These are phyloP conservation scores for Lodderomyces jiufengensis DNA, from an alignment of 1,139 yeast species.

Conservation along the genomic window DNA sequence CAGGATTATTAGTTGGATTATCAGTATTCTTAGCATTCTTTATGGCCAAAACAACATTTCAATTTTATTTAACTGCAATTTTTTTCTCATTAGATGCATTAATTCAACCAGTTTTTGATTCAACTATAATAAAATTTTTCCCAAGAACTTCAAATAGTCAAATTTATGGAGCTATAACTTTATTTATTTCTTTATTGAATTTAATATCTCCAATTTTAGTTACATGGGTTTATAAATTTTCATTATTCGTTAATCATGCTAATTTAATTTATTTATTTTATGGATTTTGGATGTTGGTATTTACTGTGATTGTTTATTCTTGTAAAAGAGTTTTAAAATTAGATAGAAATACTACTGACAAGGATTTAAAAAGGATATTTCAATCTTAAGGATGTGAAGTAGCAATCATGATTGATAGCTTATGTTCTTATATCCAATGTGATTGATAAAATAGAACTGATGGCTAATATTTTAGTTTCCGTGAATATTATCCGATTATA, in stretches of 20 bases:
- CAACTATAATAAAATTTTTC: slow-evolving; percentile 34
- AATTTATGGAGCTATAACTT: slow-evolving; percentile 9
- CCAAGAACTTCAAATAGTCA: slow-evolving; percentile 28
- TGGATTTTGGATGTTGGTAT: slow-evolving; percentile 5
- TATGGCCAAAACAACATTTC: slow-evolving; percentile 14
- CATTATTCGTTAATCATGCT: slow-evolving; percentile 1
- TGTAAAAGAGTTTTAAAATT: slow-evolving; percentile 5
- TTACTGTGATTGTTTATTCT: slow-evolving; percentile 3
- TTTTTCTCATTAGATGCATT: slow-evolving; percentile 44
- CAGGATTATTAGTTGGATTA: slow-evolving; percentile 5
- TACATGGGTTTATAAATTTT: slow-evolving; percentile 2
- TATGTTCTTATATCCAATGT: too few relatives aligned
- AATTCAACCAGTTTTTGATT: slow-evolving; percentile 30
- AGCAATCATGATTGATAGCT: too few relatives aligned
- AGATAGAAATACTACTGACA: slow-evolving; percentile 2
- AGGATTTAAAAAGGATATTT: neutral
- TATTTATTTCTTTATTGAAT: slow-evolving; percentile 44
- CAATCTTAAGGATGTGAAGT: too few relatives aligned
- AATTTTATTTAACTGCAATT: slow-evolving; percentile 20
- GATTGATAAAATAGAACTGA: too few relatives aligned
- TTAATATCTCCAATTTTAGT: slow-evolving; percentile 20
- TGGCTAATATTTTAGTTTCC: too few relatives aligned
- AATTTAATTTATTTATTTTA: slow-evolving; percentile 12
- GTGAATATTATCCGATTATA: too few relatives aligned
- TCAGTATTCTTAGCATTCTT: slow-evolving; percentile 10